Percentiles rank a stretch among this genome's conserved stretches.
Evolutionary conservation across 225 moss, liverwort and hornwort genomes (phyloP).

Genomic region (Sphagnum contortum): DNA sequence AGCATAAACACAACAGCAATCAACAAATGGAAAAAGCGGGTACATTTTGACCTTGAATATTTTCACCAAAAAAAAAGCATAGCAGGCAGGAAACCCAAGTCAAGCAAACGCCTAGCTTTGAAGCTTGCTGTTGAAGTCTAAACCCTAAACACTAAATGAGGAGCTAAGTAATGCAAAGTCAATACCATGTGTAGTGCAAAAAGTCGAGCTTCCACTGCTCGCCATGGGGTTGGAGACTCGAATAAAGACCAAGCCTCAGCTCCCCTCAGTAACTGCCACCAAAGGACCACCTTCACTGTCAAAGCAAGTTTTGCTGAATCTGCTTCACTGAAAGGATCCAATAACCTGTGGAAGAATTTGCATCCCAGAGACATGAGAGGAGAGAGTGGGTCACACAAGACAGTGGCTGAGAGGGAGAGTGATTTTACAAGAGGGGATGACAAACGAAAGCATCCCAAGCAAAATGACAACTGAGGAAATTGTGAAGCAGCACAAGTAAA

Average conservation of each 20-base stretch:
- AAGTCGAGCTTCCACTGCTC: slow-evolving; percentile 77
- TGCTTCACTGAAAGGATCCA: slow-evolving; percentile 35
- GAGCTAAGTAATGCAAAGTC: not conserved
- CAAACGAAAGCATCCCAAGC: not conserved
- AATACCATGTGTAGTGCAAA: slow-evolving; percentile 83
- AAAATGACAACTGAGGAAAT: not conserved
- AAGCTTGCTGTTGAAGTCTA: too few species aligned
- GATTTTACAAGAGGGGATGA: not conserved
- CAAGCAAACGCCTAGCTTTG: too few species aligned
- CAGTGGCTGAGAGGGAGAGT: too few species aligned
- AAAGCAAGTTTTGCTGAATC: slow-evolving; percentile 33
- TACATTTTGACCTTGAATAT: too few species aligned
- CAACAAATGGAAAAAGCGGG: not conserved
- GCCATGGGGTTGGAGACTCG: slow-evolving; percentile 69
- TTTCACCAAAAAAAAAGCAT: not conserved
- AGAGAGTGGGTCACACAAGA: not conserved
- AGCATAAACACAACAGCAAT: not conserved
- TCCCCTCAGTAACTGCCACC: slow-evolving; percentile 78
- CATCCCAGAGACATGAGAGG: slow-evolving; percentile 27
- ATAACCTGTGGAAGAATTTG: slow-evolving; percentile 35
- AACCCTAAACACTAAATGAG: too few species aligned
- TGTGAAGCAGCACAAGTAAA: too few species aligned
- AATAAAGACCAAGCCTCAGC: slow-evolving; percentile 84
- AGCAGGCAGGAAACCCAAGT: not conserved
- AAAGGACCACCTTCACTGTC: slow-evolving; percentile 61